These are phyloP conservation scores for Penicillium chermesinum DNA, from an alignment of 495 filamentous ascomycete species.

Conservation along the genomic window DNA sequence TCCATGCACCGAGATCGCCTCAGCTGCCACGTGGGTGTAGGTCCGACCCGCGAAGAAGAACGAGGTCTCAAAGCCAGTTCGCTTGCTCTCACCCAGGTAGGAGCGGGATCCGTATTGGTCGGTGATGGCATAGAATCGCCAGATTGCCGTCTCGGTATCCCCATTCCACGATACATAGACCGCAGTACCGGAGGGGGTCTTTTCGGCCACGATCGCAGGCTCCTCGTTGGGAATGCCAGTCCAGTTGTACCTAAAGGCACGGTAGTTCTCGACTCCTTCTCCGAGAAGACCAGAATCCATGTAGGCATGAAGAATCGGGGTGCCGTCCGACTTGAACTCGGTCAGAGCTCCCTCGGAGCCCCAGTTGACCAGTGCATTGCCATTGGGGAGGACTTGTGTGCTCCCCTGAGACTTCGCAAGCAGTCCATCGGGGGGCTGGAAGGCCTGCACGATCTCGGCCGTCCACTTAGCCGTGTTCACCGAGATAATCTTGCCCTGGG, in stretches of 20 bases:
- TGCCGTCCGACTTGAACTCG: slow-evolving; percentile 39
- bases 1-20: slow-evolving; percentile 18
- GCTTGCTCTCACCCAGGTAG: slow-evolving; percentile 30
- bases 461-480: slow-evolving; percentile 47
- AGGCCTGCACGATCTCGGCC: slow-evolving; percentile 40
- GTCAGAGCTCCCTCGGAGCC: slow-evolving; percentile 44
- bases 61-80: slow-evolving; percentile 37
- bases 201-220: slow-evolving; percentile 21
- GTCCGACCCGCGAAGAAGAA: slow-evolving; percentile 14
- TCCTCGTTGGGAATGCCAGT: slow-evolving; percentile 18
- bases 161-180: slow-evolving; percentile 39
- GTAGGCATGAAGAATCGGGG: slow-evolving; percentile 33
- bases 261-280: slow-evolving; percentile 29
- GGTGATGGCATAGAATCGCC: slow-evolving; percentile 32
- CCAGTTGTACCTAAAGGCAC: slow-evolving; percentile 20
- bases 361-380: slow-evolving; percentile 48
- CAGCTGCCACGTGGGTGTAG: slow-evolving; percentile 8
- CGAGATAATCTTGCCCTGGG: slow-evolving; percentile 51
- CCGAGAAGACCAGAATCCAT: slow-evolving; percentile 20
- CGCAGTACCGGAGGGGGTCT: slow-evolving; percentile 5
- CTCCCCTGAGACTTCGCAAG: slow-evolving; percentile 49
- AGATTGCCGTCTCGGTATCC: slow-evolving; percentile 28
- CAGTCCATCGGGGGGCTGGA: slow-evolving; percentile 38
- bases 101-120: slow-evolving; percentile 30
- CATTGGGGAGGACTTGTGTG: slow-evolving; percentile 45